Conservation (phyloP, 75 land plant genomes). For the Sequoia sempervirens region DNA sequence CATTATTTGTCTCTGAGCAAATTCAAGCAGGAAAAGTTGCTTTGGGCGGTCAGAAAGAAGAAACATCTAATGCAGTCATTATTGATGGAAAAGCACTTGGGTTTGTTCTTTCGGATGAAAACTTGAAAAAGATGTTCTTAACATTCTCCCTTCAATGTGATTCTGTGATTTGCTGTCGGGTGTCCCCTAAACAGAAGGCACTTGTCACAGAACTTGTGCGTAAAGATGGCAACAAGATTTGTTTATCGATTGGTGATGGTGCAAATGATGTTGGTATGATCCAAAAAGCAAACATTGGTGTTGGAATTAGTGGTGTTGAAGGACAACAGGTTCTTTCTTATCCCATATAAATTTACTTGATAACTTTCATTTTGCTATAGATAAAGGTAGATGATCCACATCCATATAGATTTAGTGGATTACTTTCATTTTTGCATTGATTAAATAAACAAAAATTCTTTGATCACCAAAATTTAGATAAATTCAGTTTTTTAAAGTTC, state of each 20-base stretch:
- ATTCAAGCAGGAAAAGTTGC: constrained; percentile 8
- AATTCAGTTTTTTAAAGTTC: background rate
- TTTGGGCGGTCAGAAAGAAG: constrained; percentile 8
- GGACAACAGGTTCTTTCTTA: constrained; percentile 40
- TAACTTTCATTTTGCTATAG: background rate
- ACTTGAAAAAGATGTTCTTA: constrained; percentile 28
- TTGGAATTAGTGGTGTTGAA: constrained; percentile 51
- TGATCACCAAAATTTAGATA: background rate
- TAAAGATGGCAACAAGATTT: constrained; percentile 31
- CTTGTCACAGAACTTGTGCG: constrained; percentile 33
- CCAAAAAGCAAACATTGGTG: constrained; percentile 61
- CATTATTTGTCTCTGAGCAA: constrained; percentile 3
- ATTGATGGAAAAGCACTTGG: constrained; percentile 45
- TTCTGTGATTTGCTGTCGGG: constrained; percentile 48
- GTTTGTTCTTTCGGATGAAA: constrained; percentile 23
- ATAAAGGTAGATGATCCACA: background rate
- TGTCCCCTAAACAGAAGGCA: constrained; percentile 48
- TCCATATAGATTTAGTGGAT: background rate
- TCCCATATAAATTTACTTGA: background rate
- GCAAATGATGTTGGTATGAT: constrained; percentile 99
- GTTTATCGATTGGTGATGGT: constrained; percentile 81
- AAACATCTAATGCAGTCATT: constrained; percentile 25
- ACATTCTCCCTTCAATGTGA: constrained; percentile 30
- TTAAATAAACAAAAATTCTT: background rate
- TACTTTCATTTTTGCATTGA: background rate